Evolutionary conservation across 495 filamentous ascomycete genomes (phyloP).

Genomic region (Cladorrhinum samala): DNA sequence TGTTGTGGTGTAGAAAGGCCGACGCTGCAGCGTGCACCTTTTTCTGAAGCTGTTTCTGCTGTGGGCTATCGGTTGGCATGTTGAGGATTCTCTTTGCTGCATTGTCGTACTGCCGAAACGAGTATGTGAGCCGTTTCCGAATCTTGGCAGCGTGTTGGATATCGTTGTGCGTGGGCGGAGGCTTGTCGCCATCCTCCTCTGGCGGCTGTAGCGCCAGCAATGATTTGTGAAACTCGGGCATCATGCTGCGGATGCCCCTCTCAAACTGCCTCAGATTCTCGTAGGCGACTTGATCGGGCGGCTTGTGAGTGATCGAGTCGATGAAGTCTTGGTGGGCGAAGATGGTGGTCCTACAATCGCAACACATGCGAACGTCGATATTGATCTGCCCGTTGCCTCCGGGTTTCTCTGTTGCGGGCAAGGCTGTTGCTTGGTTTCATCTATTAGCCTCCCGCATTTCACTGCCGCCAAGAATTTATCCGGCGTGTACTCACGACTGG

Average conservation of each 20-base stretch:
- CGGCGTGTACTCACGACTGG: conserved; percentile 48
- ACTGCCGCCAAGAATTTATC: background rate
- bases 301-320: conserved; percentile 58
- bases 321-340: conserved; percentile 82
- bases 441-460: background rate
- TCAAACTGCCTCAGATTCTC: conserved; percentile 87
- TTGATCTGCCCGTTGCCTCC: conserved; percentile 46
- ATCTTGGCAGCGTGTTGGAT: conserved; percentile 86
- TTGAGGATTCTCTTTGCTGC: conserved; percentile 79
- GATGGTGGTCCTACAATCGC: conserved; percentile 76
- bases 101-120: conserved; percentile 83
- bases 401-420: conserved; percentile 56
- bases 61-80: conserved; percentile 61
- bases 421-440: conserved; percentile 17
- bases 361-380: conserved; percentile 85
- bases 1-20: conserved; percentile 82
- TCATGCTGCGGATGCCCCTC: conserved; percentile 72
- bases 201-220: conserved; percentile 48
- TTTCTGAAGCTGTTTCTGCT: conserved; percentile 73
- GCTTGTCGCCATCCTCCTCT: conserved; percentile 45
- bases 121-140: conserved; percentile 83
- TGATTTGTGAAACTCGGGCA: conserved; percentile 82
- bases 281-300: conserved; percentile 74
- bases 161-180: conserved; percentile 64
- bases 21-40: conserved; percentile 77